Evolutionary conservation across 2,329 filamentous ascomycete genomes (phyloP), one percentile per base, ranked within the genome.

Genomic region (Exophiala phaeomuriformis): DNA sequence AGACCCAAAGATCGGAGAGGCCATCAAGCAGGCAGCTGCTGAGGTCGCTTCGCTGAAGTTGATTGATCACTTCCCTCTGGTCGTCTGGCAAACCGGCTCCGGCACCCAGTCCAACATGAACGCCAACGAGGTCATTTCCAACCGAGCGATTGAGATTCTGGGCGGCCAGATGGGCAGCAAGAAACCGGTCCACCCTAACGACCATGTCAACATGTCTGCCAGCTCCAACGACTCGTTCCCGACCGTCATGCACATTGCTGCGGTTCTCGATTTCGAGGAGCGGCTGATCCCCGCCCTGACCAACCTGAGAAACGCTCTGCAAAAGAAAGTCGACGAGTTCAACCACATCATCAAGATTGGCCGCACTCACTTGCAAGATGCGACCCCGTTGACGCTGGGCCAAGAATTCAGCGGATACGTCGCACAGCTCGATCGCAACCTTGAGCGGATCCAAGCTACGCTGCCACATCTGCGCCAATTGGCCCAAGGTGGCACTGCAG

Each of bases 71-170:
- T 97, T 98, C 77, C 93, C 93, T 62, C 87, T 97, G 57, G 91
- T 97, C 53, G 91, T 98, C 68, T 98, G 93, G 93, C 93, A 98
- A 79, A 98, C 93, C 51, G 93, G 93, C 61, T 97, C 93, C 47
- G 93, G 93, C 69, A 97, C 93, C 31, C 93, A 97, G 79, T 96
- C 90, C 72, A 97, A 95, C 83, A 97, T 97, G 93, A 98, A 98
- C 77, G 90, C 91, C 70, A 98, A 98, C 78, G 93, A 98, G 73
- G 93, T 98, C 73, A 97, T 98, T 73, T 96, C 91, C 62, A 98
- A 97, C 82, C 88, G 93, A 63, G 93, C 93, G 62, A 97, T 97
- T 72, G 91, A 97, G 78, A 95, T 97, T 61, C 81, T 97, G 50
- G 93, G 93, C 64, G 93, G 93, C 66, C 80, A 80, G 62, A 95